Evolutionary conservation across 805 yeast species (phyloP).

Genomic region (Schizosaccharomyces cryophilus): DNA sequence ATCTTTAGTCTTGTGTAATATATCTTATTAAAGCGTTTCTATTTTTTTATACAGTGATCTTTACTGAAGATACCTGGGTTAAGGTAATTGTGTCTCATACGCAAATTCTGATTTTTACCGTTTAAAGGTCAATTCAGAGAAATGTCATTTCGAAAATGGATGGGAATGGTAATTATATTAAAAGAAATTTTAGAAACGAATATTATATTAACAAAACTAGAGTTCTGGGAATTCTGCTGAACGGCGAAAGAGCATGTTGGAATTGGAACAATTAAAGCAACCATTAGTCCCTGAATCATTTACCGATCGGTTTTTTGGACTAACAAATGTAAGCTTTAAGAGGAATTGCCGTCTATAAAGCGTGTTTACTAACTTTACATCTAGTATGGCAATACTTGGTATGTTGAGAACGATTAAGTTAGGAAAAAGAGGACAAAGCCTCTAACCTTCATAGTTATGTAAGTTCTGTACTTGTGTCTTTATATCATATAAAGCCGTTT

Average conservation of each 20-base stretch:
- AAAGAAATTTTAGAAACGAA: neutral
- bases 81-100: too few species aligned
- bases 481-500: conserved; percentile 50
- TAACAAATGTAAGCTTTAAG: neutral
- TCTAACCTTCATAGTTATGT: neutral
- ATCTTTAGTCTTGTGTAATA: too few species aligned
- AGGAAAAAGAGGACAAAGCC: too few species aligned
- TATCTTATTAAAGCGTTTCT: too few species aligned
- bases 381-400: neutral
- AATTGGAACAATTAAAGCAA: neutral
- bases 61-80: too few species aligned
- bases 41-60: too few species aligned
- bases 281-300: neutral
- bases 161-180: neutral
- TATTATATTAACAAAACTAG: neutral
- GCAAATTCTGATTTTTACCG: neutral
- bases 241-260: neutral
- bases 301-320: neutral
- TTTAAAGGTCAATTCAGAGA: neutral
- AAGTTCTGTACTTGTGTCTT: conserved; percentile 57
- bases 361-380: neutral
- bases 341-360: neutral
- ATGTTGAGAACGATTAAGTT: neutral
- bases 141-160: neutral
- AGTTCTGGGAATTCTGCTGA: neutral